Evolutionary conservation across 331 rosid species (phyloP).

Genomic region (Arachis monticola): DNA sequence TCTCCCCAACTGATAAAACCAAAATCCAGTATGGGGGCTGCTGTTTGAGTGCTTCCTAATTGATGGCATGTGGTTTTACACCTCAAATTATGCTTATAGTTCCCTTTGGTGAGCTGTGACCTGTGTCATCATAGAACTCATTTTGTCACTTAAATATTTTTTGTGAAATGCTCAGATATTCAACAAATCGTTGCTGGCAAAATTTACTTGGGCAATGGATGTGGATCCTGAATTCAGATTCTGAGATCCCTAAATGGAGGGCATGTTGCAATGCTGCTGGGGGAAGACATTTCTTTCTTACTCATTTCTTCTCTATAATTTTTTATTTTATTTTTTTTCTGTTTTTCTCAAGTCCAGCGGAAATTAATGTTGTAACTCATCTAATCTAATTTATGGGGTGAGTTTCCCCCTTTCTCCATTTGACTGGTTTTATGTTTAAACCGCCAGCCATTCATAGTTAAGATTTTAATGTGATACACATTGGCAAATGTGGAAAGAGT

Average conservation of each 20-base stretch:
- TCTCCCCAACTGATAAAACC: too few relatives aligned
- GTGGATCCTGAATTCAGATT: constrained; percentile 95
- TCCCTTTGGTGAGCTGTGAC: too few relatives aligned
- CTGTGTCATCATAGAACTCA: neutral
- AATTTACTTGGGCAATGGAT: constrained; percentile 94
- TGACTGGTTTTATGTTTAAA: constrained; percentile 33
- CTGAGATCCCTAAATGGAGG: constrained; percentile 53
- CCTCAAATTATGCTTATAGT: neutral
- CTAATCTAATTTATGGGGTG: constrained; percentile 75
- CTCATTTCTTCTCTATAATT: constrained; percentile 51
- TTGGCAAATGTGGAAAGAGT: constrained; percentile 48
- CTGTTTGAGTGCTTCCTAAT: neutral
- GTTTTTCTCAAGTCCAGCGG: constrained; percentile 45
- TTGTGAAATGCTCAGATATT: constrained; percentile 64
- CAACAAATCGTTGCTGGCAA: constrained; percentile 90
- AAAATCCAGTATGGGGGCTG: neutral
- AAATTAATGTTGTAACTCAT: constrained; percentile 63
- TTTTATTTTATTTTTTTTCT: constrained; percentile 11
- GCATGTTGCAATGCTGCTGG: constrained; percentile 35
- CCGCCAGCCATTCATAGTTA: constrained; percentile 38
- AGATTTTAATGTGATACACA: constrained; percentile 39
- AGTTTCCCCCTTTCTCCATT: constrained; percentile 47
- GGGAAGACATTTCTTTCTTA: constrained; percentile 33
- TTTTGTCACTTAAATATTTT: constrained; percentile 6
- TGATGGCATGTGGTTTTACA: neutral